Percentiles rank a stretch among this genome's conserved stretches.
Evolutionary conservation across 2,329 filamentous ascomycete species (phyloP).

Genomic region (Tolypocladium ophioglossoides): DNA sequence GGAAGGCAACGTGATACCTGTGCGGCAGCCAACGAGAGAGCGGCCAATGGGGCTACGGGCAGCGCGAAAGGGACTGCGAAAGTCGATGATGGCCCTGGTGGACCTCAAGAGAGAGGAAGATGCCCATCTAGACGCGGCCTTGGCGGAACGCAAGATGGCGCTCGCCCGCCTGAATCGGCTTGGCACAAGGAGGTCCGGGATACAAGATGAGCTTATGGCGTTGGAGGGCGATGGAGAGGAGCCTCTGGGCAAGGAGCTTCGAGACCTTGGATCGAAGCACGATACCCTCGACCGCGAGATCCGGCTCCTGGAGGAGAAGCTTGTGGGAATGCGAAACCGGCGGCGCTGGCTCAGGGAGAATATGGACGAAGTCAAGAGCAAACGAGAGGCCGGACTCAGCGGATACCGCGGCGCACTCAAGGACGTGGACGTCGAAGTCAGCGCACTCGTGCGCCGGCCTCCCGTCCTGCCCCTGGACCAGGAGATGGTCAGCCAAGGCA

Average conservation of each 20-base stretch:
- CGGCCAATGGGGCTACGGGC: slow-evolving; percentile 46
- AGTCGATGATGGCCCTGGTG: slow-evolving; percentile 52
- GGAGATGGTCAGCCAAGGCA: slow-evolving; percentile 23
- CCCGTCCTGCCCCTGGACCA: slow-evolving; percentile 42
- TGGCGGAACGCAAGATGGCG: slow-evolving; percentile 45
- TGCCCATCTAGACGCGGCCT: slow-evolving; percentile 44
- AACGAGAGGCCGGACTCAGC: slow-evolving; percentile 59
- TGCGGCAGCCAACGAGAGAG: slow-evolving; percentile 41
- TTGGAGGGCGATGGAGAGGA: slow-evolving; percentile 47
- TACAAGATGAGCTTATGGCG: slow-evolving; percentile 38
- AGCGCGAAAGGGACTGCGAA: slow-evolving; percentile 54
- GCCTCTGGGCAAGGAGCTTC: slow-evolving; percentile 50
- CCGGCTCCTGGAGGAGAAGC: slow-evolving; percentile 50
- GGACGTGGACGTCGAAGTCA: slow-evolving; percentile 54
- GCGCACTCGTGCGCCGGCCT: slow-evolving; percentile 46
- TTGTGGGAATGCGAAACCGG: slow-evolving; percentile 49
- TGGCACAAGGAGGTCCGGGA: slow-evolving; percentile 36
- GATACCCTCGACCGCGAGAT: slow-evolving; percentile 51
- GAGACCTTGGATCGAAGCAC: slow-evolving; percentile 46
- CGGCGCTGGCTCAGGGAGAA: slow-evolving; percentile 48
- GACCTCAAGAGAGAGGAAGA: slow-evolving; percentile 59
- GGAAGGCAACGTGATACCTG: slow-evolving; percentile 45
- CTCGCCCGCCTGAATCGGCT: slow-evolving; percentile 47
- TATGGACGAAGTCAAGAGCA: slow-evolving; percentile 53
- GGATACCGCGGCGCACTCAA: slow-evolving; percentile 58